Percentiles rank a stretch among this genome's conserved stretches.
phyloP scores from a whole-genome alignment of 1,284 basidiomycete species.

The Puccinia coronata region DNA sequence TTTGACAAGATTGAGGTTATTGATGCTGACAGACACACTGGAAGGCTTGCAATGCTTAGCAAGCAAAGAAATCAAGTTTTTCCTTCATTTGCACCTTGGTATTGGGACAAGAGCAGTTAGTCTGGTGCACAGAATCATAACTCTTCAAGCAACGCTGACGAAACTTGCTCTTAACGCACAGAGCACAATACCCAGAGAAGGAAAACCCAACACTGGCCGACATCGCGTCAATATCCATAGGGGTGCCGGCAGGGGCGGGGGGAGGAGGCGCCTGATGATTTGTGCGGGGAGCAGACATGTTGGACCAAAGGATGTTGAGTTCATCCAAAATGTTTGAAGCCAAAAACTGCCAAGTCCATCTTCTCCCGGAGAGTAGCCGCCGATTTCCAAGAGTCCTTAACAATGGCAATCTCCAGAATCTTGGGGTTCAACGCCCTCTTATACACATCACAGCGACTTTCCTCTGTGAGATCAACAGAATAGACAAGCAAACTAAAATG shows the following conservation, averaged over 20 bases:
- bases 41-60: too few species aligned
- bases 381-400: background rate
- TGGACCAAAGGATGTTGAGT: background rate
- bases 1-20: too few species aligned
- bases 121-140: background rate
- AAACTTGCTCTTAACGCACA: conserved; percentile 9
- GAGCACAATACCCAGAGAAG: background rate
- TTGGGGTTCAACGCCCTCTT: background rate
- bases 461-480: conserved; percentile 6
- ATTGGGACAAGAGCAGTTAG: background rate
- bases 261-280: background rate
- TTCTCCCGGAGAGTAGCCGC: background rate
- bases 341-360: background rate
- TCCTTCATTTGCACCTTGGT: background rate
- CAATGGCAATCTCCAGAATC: background rate
- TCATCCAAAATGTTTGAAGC: background rate
- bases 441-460: background rate
- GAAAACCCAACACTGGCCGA: background rate
- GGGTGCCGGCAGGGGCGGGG: too few species aligned
- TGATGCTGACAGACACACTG: too few species aligned
- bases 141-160: background rate
- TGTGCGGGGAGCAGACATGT: background rate
- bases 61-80: background rate
- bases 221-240: conserved; percentile 13
- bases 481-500: conserved; percentile 2